These are phyloP conservation scores for Apiospora hydei DNA, from an alignment of 2,329 filamentous ascomycete species.

Conservation along the genomic window DNA sequence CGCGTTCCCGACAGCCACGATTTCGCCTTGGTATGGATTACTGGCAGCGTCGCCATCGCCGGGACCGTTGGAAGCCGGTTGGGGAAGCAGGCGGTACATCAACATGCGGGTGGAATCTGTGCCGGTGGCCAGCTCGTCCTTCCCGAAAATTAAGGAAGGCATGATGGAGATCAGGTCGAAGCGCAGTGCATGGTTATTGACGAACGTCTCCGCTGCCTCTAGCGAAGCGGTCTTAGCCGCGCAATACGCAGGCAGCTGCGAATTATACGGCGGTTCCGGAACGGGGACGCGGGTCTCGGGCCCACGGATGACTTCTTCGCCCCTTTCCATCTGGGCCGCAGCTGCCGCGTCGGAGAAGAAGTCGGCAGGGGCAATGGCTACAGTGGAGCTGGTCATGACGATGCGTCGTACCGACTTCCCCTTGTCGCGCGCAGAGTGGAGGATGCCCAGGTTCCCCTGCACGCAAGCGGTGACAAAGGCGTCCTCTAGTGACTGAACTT, in stretches of 20 bases:
- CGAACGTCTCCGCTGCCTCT: slow-evolving; percentile 22
- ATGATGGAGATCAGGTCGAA: slow-evolving; percentile 29
- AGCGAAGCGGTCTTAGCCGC: slow-evolving; percentile 27
- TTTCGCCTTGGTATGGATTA: background rate
- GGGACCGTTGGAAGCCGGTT: background rate
- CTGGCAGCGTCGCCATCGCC: background rate
- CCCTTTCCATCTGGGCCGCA: background rate
- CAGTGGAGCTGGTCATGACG: slow-evolving; percentile 40
- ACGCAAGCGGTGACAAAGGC: slow-evolving; percentile 29
- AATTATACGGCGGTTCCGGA: slow-evolving; percentile 25
- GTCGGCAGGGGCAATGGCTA: slow-evolving; percentile 34
- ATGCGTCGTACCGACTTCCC: slow-evolving; percentile 35
- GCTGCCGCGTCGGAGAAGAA: slow-evolving; percentile 9
- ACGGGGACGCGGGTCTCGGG: slow-evolving; percentile 24
- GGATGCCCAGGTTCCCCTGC: slow-evolving; percentile 35
- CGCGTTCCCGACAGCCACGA: slow-evolving; percentile 20
- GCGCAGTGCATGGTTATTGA: background rate
- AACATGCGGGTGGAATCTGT: slow-evolving; percentile 21
- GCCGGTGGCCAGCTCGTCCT: slow-evolving; percentile 26
- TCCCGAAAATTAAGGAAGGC: slow-evolving; percentile 27
- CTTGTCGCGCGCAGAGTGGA: slow-evolving; percentile 32
- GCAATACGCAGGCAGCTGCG: slow-evolving; percentile 30
- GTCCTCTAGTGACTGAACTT: slow-evolving; percentile 24
- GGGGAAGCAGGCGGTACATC: slow-evolving; percentile 23
- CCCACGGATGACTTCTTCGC: slow-evolving; percentile 4